Evolutionary conservation across 2,329 filamentous ascomycete species (phyloP).

Genomic region (Fusarium robinianum): DNA sequence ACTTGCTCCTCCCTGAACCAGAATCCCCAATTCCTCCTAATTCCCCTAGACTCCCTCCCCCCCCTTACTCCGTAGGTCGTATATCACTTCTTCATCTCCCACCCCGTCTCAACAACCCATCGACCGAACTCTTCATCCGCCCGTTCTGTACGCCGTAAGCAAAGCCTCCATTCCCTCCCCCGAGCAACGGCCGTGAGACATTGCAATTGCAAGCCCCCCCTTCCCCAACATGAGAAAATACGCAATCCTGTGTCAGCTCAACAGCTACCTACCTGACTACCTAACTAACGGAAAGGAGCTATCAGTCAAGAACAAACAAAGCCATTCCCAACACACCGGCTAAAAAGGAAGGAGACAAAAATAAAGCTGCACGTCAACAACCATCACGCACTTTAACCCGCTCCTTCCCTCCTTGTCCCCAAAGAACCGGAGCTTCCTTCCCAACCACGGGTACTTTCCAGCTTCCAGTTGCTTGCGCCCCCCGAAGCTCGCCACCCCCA

Average conservation of each 20-base stretch:
- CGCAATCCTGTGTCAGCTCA: not conserved
- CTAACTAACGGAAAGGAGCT: too few relatives aligned
- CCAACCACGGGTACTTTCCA: not conserved
- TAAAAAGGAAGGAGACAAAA: not conserved
- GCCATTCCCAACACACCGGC: not conserved
- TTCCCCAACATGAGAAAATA: constrained; percentile 10
- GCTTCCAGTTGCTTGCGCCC: constrained; percentile 16
- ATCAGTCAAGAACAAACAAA: too few relatives aligned
- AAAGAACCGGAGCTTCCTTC: too few relatives aligned
- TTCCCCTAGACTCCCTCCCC: not conserved
- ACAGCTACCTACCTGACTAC: constrained; percentile 1
- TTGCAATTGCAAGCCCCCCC: constrained; percentile 16
- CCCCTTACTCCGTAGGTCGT: constrained; percentile 8
- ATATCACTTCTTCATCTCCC: not conserved
- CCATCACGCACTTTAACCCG: constrained; percentile 1
- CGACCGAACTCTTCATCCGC: too few relatives aligned
- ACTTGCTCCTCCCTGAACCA: too few relatives aligned
- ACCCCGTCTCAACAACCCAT: not conserved
- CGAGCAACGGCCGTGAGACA: constrained; percentile 20
- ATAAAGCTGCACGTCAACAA: not conserved
- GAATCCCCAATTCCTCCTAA: not conserved
- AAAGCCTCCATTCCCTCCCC: constrained; percentile 29
- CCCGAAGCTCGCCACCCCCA: constrained; percentile 31
- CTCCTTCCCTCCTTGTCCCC: too few relatives aligned
- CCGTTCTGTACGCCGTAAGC: too few relatives aligned